Evolutionary conservation across 169 alveolate genomes (phyloP).

Genomic region (Cryptosporidium muris): DNA sequence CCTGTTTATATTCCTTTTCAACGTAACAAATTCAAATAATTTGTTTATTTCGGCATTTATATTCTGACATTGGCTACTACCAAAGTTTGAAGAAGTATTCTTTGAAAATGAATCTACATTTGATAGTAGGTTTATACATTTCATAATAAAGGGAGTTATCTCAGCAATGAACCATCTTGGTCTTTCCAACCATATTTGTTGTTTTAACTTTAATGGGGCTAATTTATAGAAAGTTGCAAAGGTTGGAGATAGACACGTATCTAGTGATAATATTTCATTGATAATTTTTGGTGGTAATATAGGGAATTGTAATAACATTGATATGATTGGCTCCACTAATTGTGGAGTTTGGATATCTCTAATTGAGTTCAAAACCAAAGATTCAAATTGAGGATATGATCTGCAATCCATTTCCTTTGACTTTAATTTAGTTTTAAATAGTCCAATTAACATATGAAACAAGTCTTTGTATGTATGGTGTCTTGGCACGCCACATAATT

Average conservation of each 20-base stretch:
- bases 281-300: conserved; percentile 30
- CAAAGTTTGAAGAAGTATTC: background rate
- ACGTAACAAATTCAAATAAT: background rate
- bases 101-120: conserved; percentile 43
- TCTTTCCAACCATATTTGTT: conserved; percentile 67
- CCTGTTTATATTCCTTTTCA: background rate
- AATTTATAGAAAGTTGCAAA: conserved; percentile 39
- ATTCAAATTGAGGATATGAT: conserved; percentile 28
- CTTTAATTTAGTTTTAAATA: conserved; percentile 28
- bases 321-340: conserved; percentile 24
- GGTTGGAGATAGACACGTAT: conserved; percentile 47
- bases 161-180: conserved; percentile 65
- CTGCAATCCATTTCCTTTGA: conserved; percentile 16
- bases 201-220: conserved; percentile 65
- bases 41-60: background rate
- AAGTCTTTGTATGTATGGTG: conserved; percentile 44
- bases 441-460: conserved; percentile 32
- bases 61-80: background rate
- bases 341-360: conserved; percentile 50
- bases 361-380: conserved; percentile 34
- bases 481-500: conserved; percentile 52
- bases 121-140: conserved; percentile 27
- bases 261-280: conserved; percentile 53
- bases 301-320: conserved; percentile 20
- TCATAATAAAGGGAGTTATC: conserved; percentile 44